Conservation (phyloP, 495 filamentous ascomycete genomes). For the Bombardia bombarda region DNA sequence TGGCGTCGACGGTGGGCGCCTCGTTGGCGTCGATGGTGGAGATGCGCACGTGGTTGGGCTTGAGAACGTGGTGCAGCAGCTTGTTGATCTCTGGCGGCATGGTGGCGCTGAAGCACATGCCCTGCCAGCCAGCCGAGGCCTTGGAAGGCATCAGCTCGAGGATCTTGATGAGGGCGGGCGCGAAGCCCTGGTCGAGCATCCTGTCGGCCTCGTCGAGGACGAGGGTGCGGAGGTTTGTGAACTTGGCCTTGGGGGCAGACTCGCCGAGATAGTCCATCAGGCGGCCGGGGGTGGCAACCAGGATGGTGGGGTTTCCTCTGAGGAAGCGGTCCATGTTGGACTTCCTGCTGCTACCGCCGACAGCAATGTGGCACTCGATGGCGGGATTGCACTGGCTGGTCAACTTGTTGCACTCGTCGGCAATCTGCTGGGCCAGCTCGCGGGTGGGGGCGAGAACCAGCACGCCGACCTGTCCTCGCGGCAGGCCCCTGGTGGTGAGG, state of each 20-base stretch:
- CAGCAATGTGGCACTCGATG: slow-evolving; percentile 90
- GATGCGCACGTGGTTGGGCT: slow-evolving; percentile 90
- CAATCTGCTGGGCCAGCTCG: slow-evolving; percentile 86
- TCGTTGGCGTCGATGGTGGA: slow-evolving; percentile 90
- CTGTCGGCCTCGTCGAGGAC: slow-evolving; percentile 92
- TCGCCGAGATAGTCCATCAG: slow-evolving; percentile 83
- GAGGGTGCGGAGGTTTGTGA: slow-evolving; percentile 57
- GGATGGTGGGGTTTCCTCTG: slow-evolving; percentile 63
- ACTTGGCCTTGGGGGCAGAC: slow-evolving; percentile 67
- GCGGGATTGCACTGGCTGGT: slow-evolving; percentile 54
- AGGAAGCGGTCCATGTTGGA: slow-evolving; percentile 63
- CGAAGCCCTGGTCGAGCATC: slow-evolving; percentile 94
- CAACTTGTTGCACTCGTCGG: slow-evolving; percentile 65
- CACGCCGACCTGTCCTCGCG: slow-evolving; percentile 40
- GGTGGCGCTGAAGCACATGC: slow-evolving; percentile 91
- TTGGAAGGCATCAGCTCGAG: slow-evolving; percentile 60
- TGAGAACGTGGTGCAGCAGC: slow-evolving; percentile 91
- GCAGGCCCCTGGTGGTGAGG: slow-evolving; percentile 39
- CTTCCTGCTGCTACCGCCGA: slow-evolving; percentile 92
- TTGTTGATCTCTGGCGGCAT: slow-evolving; percentile 86
- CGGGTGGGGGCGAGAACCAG: slow-evolving; percentile 85
- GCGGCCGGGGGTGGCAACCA: slow-evolving; percentile 87
- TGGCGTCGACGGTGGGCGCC: slow-evolving; percentile 70
- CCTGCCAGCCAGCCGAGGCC: slow-evolving; percentile 50
- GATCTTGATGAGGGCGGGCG: slow-evolving; percentile 80